Evolutionary conservation across 352 stramenopile species (phyloP).

Genomic region (Phytopythium montanum): DNA sequence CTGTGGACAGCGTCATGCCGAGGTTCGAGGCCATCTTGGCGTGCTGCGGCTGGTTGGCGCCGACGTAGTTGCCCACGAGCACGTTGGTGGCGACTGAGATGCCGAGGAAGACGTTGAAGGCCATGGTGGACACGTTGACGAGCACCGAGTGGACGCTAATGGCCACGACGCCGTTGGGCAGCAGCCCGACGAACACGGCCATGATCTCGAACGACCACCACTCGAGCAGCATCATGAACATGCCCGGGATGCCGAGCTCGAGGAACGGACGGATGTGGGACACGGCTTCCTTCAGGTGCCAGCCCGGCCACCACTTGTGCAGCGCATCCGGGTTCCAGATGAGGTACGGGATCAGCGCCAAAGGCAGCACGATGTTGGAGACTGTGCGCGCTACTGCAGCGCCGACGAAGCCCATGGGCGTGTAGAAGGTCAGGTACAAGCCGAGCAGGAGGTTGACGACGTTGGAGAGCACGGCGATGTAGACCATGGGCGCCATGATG

Average conservation of each 20-base stretch:
- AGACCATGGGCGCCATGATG: conserved; percentile 81
- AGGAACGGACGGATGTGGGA: conserved; percentile 61
- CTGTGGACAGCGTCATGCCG: conserved; percentile 56
- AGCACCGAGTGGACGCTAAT: conserved; percentile 77
- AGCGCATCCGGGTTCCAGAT: conserved; percentile 39
- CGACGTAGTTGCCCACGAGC: conserved; percentile 77
- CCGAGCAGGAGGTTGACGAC: conserved; percentile 73
- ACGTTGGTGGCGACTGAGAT: conserved; percentile 79
- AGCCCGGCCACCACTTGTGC: conserved; percentile 61
- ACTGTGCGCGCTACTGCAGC: conserved; percentile 71
- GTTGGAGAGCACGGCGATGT: conserved; percentile 70
- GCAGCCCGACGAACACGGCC: conserved; percentile 52
- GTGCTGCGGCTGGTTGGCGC: conserved; percentile 75
- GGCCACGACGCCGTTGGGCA: conserved; percentile 58
- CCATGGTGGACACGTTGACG: conserved; percentile 54
- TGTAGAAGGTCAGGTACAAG: conserved; percentile 81
- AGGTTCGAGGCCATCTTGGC: conserved; percentile 75
- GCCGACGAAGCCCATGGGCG: conserved; percentile 69
- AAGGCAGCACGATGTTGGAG: conserved; percentile 49
- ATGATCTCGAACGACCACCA: conserved; percentile 84
- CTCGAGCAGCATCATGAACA: conserved; percentile 78
- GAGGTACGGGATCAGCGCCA: conserved; percentile 64
- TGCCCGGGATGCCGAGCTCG: conserved; percentile 55
- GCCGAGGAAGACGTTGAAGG: conserved; percentile 80
- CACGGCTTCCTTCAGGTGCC: conserved; percentile 48